Conservation (phyloP, 176 grass and related monocot genomes). For the Chloris gayana region DNA sequence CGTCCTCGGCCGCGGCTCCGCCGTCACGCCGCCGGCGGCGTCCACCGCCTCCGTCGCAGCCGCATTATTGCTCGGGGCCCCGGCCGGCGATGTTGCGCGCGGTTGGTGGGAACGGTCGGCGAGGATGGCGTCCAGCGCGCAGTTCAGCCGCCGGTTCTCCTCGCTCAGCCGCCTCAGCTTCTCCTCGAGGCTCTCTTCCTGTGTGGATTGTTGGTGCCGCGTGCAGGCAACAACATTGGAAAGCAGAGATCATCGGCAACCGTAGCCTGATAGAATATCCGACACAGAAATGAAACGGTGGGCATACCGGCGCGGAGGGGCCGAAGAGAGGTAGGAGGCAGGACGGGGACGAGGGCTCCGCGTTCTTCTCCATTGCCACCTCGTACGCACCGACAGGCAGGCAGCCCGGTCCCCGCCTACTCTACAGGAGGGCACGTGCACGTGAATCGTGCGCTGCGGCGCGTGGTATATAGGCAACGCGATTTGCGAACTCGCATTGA, state of each 20-base stretch:
- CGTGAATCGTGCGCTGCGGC: too few species aligned
- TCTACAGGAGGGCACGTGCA: too few species aligned
- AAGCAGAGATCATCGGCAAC: neutral
- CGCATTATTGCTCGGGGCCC: slow-evolving; percentile 10
- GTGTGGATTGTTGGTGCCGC: neutral
- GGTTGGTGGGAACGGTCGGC: slow-evolving; percentile 2
- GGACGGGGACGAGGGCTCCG: slow-evolving; percentile 18
- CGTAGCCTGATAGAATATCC: too few species aligned
- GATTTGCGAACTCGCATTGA: too few species aligned
- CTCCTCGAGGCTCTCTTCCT: slow-evolving; percentile 30
- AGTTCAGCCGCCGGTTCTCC: slow-evolving; percentile 47
- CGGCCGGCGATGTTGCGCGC: neutral
- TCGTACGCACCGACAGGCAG: too few species aligned
- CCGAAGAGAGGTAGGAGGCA: slow-evolving; percentile 15
- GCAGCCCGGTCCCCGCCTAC: too few species aligned
- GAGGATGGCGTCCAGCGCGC: slow-evolving; percentile 34
- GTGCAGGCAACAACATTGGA: neutral
- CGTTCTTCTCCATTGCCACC: slow-evolving; percentile 34
- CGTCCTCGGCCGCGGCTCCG: slow-evolving; percentile 4
- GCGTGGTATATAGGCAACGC: too few species aligned
- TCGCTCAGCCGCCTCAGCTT: slow-evolving; percentile 41
- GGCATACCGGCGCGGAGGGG: neutral
- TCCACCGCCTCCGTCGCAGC: neutral
- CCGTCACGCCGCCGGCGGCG: neutral
- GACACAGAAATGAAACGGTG: too few species aligned